Evolutionary conservation across 2,329 filamentous ascomycete genomes (phyloP).

Genomic region (Ophidiomyces ophidiicola): DNA sequence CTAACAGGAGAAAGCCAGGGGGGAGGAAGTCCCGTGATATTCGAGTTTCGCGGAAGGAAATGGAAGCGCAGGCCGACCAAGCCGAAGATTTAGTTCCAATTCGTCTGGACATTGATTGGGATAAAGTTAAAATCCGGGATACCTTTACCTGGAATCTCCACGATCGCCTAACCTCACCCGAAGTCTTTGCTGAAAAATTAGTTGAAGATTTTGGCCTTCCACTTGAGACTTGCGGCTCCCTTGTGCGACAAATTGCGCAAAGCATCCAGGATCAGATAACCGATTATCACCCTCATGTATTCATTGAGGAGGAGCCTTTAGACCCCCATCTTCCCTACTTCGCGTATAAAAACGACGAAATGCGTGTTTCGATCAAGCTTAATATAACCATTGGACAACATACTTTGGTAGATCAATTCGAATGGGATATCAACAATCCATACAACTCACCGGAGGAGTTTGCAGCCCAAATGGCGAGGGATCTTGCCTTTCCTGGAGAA

Average conservation of each 20-base stretch:
- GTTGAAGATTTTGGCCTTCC: slow-evolving; percentile 77
- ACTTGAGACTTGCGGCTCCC: slow-evolving; percentile 45
- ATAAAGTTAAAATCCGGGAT: slow-evolving; percentile 88
- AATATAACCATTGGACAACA: slow-evolving; percentile 96
- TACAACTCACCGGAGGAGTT: slow-evolving; percentile 92
- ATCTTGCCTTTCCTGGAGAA: slow-evolving; percentile 83
- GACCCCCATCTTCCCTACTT: slow-evolving; percentile 82
- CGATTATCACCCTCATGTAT: slow-evolving; percentile 88
- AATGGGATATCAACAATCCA: slow-evolving; percentile 97
- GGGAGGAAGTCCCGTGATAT: slow-evolving; percentile 61
- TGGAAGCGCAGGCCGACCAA: slow-evolving; percentile 75
- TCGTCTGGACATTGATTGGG: slow-evolving; percentile 84
- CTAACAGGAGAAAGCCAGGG: slow-evolving; percentile 61
- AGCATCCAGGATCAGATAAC: slow-evolving; percentile 76
- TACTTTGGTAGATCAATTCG: slow-evolving; percentile 90
- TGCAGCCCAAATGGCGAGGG: slow-evolving; percentile 73
- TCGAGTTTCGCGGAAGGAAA: slow-evolving; percentile 65
- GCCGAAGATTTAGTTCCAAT: slow-evolving; percentile 85
- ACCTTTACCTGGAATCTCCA: slow-evolving; percentile 98
- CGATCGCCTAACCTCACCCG: slow-evolving; percentile 66
- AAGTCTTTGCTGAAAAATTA: slow-evolving; percentile 76
- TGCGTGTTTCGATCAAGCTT: slow-evolving; percentile 88
- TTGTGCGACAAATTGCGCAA: slow-evolving; percentile 53
- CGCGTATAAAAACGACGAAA: slow-evolving; percentile 97
- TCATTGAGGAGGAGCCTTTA: slow-evolving; percentile 75